Base-by-base conservation (phyloP, 495 filamentous ascomycete genomes). In the Xylaria scruposa region DNA sequence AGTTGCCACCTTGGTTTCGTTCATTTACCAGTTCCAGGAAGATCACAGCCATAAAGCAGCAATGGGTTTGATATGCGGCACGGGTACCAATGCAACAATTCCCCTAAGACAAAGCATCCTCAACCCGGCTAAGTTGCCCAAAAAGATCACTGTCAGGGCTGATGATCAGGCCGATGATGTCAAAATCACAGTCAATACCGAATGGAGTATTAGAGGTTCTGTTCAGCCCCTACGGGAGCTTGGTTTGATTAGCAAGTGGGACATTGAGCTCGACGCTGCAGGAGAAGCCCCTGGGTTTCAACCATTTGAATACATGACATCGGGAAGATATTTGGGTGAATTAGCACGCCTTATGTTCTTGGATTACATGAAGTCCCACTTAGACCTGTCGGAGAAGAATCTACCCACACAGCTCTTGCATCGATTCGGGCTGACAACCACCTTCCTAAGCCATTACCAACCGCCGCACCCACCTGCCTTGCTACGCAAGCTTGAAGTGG, bases 291-390 rank as follows among this genome's bases (percentile, higher is more conserved):
- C 93, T 0, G 93, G 93, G 0, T 95, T 95, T 75, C 92, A 95
- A 76, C 93, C 93, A 1, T 90, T 95, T 67, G 93, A 97, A 80
- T 94, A 95, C 78, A 93, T 97, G 92, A 94, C 92, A 1, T 88
- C 91, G 21, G 93, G 93, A 0, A 86, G 93, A 21, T 97, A 97
- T 76, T 85, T 97, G 19, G 93, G 93, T 58, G 93, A 95, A 83
- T 85, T 97, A n/a, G 90, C 89, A 33, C 88, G 93, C 12, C 77
- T 95, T 7, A 89, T 93, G 26, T 85, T 92, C 53, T 80, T 91
- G 40, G 92, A 94, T 72, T 90, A 91, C 69, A 81, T 94, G 33
- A 84, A 83, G 2, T 85, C 84, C 26, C 73, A 85, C 10, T 72
- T 83, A 12, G 76, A 79, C 24, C 60, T 83, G 3, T 68, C 78